A percentile compares a stretch with the other conserved stretches of the same genome.
Evolutionary conservation across 2,329 filamentous ascomycete species (phyloP).

Genomic region (Bipolaris gigantea): DNA sequence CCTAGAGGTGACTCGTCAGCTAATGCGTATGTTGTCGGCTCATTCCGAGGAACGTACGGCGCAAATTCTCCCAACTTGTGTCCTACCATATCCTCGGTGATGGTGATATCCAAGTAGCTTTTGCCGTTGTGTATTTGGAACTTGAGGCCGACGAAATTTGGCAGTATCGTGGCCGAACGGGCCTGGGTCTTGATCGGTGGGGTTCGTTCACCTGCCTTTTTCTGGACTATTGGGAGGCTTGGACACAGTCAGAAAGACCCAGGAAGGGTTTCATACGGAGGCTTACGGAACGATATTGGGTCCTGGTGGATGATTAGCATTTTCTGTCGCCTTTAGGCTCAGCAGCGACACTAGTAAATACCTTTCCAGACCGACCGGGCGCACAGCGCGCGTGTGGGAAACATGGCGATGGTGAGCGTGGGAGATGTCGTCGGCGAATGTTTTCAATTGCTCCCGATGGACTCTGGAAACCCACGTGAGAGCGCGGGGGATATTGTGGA

Average conservation of each 20-base stretch:
- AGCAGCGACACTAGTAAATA: slow-evolving; percentile 41
- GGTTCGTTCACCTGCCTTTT: slow-evolving; percentile 63
- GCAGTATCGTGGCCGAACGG: slow-evolving; percentile 83
- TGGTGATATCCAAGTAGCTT: slow-evolving; percentile 75
- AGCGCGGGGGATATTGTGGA: slow-evolving; percentile 16
- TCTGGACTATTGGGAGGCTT: slow-evolving; percentile 65
- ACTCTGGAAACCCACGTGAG: slow-evolving; percentile 30
- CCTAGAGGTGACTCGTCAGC: slow-evolving; percentile 45
- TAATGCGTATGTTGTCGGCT: neutral
- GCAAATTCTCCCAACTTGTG: slow-evolving; percentile 94
- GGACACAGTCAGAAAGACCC: slow-evolving; percentile 27
- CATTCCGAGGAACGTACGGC: slow-evolving; percentile 60
- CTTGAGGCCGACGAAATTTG: slow-evolving; percentile 85
- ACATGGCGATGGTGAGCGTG: slow-evolving; percentile 56
- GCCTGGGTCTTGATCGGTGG: slow-evolving; percentile 84
- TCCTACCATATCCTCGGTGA: slow-evolving; percentile 96
- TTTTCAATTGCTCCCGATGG: slow-evolving; percentile 20
- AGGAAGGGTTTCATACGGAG: slow-evolving; percentile 1
- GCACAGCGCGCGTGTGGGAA: slow-evolving; percentile 63
- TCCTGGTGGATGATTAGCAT: slow-evolving; percentile 49
- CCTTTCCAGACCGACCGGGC: slow-evolving; percentile 89
- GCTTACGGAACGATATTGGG: slow-evolving; percentile 72
- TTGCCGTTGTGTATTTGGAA: slow-evolving; percentile 95
- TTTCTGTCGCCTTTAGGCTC: slow-evolving; percentile 55
- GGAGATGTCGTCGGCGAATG: slow-evolving; percentile 33